A percentile compares a stretch with the other conserved stretches of the same genome.
These are phyloP conservation scores for Collybia sordida DNA, from an alignment of 768 basidiomycete genomes.

Conservation along the genomic window DNA sequence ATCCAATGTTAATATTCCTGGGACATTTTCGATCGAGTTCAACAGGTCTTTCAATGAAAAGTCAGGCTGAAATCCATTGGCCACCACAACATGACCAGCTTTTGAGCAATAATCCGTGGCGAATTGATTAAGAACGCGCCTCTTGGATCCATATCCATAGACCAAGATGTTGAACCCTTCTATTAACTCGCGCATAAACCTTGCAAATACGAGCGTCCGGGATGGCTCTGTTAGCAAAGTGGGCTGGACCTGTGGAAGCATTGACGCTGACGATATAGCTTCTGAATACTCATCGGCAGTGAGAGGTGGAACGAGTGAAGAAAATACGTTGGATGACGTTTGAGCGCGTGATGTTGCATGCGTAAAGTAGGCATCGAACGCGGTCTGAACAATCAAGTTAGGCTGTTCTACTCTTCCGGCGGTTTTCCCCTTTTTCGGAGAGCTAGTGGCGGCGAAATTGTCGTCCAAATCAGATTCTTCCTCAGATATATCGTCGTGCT, in stretches of 20 bases:
- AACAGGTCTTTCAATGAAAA: slow-evolving; percentile 71
- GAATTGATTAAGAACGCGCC: slow-evolving; percentile 71
- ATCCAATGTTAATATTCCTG: slow-evolving; percentile 36
- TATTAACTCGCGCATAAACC: slow-evolving; percentile 68
- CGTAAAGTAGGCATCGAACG: slow-evolving; percentile 87
- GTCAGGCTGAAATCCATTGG: slow-evolving; percentile 75
- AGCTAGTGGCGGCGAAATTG: slow-evolving; percentile 1
- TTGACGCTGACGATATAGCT: slow-evolving; percentile 32
- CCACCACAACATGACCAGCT: slow-evolving; percentile 70
- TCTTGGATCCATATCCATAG: slow-evolving; percentile 91
- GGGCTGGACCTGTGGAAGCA: slow-evolving; percentile 30
- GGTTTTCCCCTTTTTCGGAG: slow-evolving; percentile 11
- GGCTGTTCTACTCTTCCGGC: slow-evolving; percentile 11
- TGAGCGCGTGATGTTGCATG: slow-evolving; percentile 58
- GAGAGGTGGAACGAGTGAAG: slow-evolving; percentile 69
- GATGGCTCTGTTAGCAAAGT: slow-evolving; percentile 29
- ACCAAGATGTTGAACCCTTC: slow-evolving; percentile 88
- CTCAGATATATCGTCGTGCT: slow-evolving; percentile 10
- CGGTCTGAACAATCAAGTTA: slow-evolving; percentile 54
- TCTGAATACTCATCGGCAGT: slow-evolving; percentile 60
- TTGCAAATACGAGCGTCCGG: slow-evolving; percentile 46
- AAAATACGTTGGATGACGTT: slow-evolving; percentile 82
- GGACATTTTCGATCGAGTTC: slow-evolving; percentile 53
- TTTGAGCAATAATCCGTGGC: slow-evolving; percentile 55
- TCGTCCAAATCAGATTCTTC: slow-evolving; percentile 16